Evolutionary conservation across 768 basidiomycete species (phyloP), one percentile per base, ranked within the genome.

Genomic region (Boletus tylopilopsis): DNA sequence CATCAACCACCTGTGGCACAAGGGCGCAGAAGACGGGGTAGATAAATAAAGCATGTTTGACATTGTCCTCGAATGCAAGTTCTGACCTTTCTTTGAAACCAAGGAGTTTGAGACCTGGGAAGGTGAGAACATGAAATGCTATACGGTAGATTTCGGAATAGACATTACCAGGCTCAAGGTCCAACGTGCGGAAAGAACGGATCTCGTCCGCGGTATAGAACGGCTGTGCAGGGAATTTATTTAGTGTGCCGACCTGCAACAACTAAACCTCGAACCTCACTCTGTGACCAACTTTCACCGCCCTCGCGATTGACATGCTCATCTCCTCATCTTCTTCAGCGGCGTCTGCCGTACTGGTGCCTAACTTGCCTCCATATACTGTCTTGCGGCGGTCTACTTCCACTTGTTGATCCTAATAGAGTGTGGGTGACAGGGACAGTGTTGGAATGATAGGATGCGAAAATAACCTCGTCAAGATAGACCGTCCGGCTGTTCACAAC

Each of bases 11-110:
- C 78, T 95, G 94, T 8, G 94, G 95, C 16, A 98, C 68, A 47
- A 98, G 68, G 0, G 87, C 85, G 53, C 87, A 94, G 61, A 97
- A 93, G 8, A 74, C 68, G 6, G 94, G 96, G 64, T 92, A 90
- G 47, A 98, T 80, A 65, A 98, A 98, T 39, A 81, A 68, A 0
- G 94, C 85, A 68, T 97, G 94, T 62, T 92, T 95, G 61, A 96
- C 68, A 57, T 94, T 95, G 63, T 97, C 91, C 63, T 94, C 88
- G 56, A 94, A 88, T 2, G 71, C 69, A 2, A 98, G 76, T 55
- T 86, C 77, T 6, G 67, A 68, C 12, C 76, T 77, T 45, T 85
- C 75, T 64, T 94, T 93, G 74, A 97, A 98, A 5, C 96, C 96
- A 23, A 99, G 81, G 5, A 99, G 81, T 66, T 87, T 93, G 63